phyloP scores from a whole-genome alignment of 768 basidiomycete species.

The Tulasnella calospora region DNA sequence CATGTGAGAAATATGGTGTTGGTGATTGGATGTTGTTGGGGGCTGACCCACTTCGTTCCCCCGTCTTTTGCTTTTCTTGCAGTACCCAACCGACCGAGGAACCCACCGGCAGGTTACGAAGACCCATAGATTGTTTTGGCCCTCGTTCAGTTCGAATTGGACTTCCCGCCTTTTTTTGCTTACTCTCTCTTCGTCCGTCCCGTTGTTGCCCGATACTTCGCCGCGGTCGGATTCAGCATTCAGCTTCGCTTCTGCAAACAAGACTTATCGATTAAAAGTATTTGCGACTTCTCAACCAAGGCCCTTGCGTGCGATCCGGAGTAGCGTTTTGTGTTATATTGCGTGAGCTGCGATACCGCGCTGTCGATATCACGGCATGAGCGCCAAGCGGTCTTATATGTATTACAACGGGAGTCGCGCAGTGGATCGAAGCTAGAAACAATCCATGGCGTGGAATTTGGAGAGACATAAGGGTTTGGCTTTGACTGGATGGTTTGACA shows the following conservation, averaged over 20 bases:
- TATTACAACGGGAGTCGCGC: neutral
- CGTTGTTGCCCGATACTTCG: neutral
- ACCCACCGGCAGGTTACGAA: constrained; percentile 26
- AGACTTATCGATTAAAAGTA: too few relatives aligned
- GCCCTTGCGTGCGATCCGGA: too few relatives aligned
- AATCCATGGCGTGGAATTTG: neutral
- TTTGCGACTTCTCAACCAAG: too few relatives aligned
- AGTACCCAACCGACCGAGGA: constrained; percentile 28
- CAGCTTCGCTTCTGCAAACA: neutral
- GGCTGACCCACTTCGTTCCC: neutral
- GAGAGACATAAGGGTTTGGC: neutral
- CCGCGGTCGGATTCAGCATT: neutral
- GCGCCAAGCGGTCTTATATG: too few relatives aligned
- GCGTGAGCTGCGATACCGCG: too few relatives aligned
- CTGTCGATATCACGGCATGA: too few relatives aligned
- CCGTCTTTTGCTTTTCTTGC: neutral
- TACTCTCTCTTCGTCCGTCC: neutral
- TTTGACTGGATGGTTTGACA: neutral
- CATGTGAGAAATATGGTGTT: constrained; percentile 15
- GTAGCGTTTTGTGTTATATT: too few relatives aligned
- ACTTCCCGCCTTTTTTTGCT: neutral
- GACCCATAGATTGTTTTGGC: constrained; percentile 19
- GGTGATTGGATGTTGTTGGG: neutral
- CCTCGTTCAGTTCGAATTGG: neutral
- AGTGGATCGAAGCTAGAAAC: neutral